Evolutionary conservation across 805 yeast species (phyloP).

Genomic region (Saccharomycopsis amapae): DNA sequence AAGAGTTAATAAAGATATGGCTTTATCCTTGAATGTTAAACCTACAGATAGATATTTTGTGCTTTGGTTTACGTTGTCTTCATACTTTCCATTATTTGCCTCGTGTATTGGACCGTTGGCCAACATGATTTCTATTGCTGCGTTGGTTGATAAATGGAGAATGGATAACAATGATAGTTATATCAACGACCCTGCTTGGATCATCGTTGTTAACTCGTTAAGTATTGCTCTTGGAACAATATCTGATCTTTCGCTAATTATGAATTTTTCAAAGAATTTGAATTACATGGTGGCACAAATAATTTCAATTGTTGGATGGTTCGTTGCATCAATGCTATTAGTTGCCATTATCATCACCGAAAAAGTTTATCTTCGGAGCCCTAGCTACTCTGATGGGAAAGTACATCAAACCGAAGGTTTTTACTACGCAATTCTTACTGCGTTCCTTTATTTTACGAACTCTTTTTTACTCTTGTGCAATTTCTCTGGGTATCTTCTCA

Average conservation of each 20-base stretch:
- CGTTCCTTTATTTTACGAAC: conserved; percentile 53
- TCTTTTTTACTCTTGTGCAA: conserved; percentile 47
- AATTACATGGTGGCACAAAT: conserved; percentile 55
- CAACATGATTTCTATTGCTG: conserved; percentile 64
- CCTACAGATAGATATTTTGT: conserved; percentile 20
- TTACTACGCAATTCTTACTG: conserved; percentile 71
- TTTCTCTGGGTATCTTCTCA: conserved; percentile 49
- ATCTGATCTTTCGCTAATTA: conserved; percentile 61
- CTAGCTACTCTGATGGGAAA: conserved; percentile 6
- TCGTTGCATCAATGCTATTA: conserved; percentile 48
- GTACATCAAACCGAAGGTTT: conserved; percentile 49
- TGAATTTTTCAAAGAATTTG: conserved; percentile 58
- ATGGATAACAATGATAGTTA: conserved; percentile 25
- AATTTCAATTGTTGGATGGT: conserved; percentile 59
- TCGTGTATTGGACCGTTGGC: conserved; percentile 78
- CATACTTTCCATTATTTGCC: conserved; percentile 66
- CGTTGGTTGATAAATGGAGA: conserved; percentile 67
- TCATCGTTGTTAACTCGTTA: conserved; percentile 51
- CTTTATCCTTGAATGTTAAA: conserved; percentile 15
- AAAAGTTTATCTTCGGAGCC: conserved; percentile 22
- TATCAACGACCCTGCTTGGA: conserved; percentile 34
- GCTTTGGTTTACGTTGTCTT: conserved; percentile 58
- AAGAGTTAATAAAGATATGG: conserved; percentile 16
- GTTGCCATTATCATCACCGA: conserved; percentile 37
- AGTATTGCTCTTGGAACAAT: conserved; percentile 57